A percentile compares a stretch with the other conserved stretches of the same genome.
Conservation (phyloP, 345 rosid species). For the Pugionium cornutum region DNA sequence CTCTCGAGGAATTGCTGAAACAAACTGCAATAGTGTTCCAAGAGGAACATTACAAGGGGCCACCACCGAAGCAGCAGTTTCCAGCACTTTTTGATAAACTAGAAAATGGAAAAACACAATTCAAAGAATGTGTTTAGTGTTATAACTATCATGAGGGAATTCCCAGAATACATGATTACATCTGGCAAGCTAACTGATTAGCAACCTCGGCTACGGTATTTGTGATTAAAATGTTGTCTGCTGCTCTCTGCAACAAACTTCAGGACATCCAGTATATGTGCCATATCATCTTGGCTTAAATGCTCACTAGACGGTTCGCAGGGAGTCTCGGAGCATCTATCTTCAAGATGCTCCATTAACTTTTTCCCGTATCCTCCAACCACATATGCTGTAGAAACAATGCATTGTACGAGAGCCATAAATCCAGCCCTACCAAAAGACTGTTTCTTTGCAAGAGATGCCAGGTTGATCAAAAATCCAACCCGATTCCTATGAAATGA, state of each 20-base stretch:
- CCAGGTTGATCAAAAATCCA: conserved; percentile 59
- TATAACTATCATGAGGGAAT: conserved; percentile 10
- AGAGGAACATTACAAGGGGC: conserved; percentile 57
- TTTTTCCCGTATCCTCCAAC: conserved; percentile 34
- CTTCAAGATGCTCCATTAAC: conserved; percentile 36
- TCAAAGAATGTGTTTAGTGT: not conserved
- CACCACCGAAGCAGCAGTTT: conserved; percentile 64
- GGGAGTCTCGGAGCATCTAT: conserved; percentile 37
- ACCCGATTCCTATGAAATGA: conserved; percentile 56
- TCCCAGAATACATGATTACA: conserved; percentile 22
- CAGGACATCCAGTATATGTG: conserved; percentile 61
- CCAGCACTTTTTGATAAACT: conserved; percentile 69
- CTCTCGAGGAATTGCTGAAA: conserved; percentile 76
- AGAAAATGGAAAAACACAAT: conserved; percentile 26
- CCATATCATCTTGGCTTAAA: conserved; percentile 39
- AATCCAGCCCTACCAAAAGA: conserved; percentile 91
- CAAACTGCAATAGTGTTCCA: conserved; percentile 67
- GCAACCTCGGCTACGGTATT: conserved; percentile 82
- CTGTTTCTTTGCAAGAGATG: conserved; percentile 65
- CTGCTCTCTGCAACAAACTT: conserved; percentile 84
- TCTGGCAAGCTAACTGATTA: conserved; percentile 35
- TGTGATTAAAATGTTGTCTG: conserved; percentile 93
- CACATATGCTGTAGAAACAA: conserved; percentile 63
- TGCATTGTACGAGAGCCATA: conserved; percentile 78
- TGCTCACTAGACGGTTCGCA: conserved; percentile 38